A percentile compares a stretch with the other conserved stretches of the same genome.
phyloP scores from a whole-genome alignment of 116 monocot species.

The Iris pallida region DNA sequence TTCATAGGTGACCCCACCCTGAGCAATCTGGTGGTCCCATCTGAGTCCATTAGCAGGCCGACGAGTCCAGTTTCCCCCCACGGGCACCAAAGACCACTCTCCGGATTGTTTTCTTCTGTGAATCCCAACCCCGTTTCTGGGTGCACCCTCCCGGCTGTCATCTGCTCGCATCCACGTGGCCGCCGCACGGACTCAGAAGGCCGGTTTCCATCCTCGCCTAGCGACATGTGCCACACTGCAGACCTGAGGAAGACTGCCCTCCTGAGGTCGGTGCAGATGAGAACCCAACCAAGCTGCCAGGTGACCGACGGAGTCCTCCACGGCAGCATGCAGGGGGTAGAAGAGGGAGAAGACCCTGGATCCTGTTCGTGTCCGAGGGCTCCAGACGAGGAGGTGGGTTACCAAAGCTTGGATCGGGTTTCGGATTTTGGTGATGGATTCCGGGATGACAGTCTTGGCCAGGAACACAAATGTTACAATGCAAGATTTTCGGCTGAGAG shows the following conservation, averaged over 20 bases:
- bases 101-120: conserved; percentile 11
- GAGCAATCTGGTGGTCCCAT: conserved; percentile 6
- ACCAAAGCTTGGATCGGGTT: conserved; percentile 10
- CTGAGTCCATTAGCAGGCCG: conserved; percentile 32
- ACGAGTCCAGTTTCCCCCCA: conserved; percentile 77
- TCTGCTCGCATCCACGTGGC: conserved; percentile 49
- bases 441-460: neutral
- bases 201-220: conserved; percentile 85
- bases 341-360: conserved; percentile 5
- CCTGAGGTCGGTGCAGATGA: conserved; percentile 87
- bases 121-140: conserved; percentile 34
- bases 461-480: conserved; percentile 8
- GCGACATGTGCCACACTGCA: conserved; percentile 76
- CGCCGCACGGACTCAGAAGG: conserved; percentile 66
- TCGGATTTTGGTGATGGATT: neutral
- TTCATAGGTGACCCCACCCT: conserved; percentile 35
- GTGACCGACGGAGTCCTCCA: neutral
- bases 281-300: conserved; percentile 27
- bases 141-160: conserved; percentile 42
- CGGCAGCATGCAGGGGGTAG: conserved; percentile 1
- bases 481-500: neutral
- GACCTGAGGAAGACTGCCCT: conserved; percentile 74
- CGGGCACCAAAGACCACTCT: conserved; percentile 38
- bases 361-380: neutral
- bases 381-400: neutral